Percentiles rank a stretch among this genome's conserved stretches.
Conservation (phyloP, 2,329 filamentous ascomycete species). For the Diaporthe ampelina region DNA sequence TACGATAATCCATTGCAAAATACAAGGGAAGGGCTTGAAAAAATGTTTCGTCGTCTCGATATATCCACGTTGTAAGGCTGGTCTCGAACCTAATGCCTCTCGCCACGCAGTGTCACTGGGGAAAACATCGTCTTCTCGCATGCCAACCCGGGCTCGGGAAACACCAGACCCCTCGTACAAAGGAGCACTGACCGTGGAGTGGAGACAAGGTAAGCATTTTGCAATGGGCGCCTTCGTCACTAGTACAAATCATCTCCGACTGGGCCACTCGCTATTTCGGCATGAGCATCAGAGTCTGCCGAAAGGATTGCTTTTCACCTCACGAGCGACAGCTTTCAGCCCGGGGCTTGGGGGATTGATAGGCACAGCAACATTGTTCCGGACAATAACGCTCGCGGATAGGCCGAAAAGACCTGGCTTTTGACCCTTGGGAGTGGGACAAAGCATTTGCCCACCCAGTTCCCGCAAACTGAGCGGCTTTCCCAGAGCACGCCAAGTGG, state of each 20-base stretch:
- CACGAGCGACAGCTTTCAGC: slow-evolving; percentile 44
- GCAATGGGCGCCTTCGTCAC: slow-evolving; percentile 34
- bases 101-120: slow-evolving; percentile 44
- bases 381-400: slow-evolving; percentile 13
- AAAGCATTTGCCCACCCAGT: background rate
- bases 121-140: slow-evolving; percentile 49
- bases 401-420: slow-evolving; percentile 5
- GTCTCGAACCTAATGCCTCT: slow-evolving; percentile 51
- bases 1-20: slow-evolving; percentile 42
- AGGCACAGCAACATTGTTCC: background rate
- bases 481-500: background rate
- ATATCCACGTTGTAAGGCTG: slow-evolving; percentile 49
- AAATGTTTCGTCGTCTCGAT: slow-evolving; percentile 48
- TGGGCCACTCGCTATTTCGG: slow-evolving; percentile 44
- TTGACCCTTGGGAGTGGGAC: slow-evolving; percentile 12
- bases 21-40: slow-evolving; percentile 52
- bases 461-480: background rate
- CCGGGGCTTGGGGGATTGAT: slow-evolving; percentile 22
- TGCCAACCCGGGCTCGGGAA: slow-evolving; percentile 48
- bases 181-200: slow-evolving; percentile 9
- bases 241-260: slow-evolving; percentile 37
- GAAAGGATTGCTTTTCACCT: slow-evolving; percentile 49
- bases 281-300: slow-evolving; percentile 46
- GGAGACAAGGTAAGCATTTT: slow-evolving; percentile 12
- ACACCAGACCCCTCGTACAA: slow-evolving; percentile 44